Conservation (phyloP, 225 moss, liverwort and hornwort species). For the Rhytidiadelphus loreus region DNA sequence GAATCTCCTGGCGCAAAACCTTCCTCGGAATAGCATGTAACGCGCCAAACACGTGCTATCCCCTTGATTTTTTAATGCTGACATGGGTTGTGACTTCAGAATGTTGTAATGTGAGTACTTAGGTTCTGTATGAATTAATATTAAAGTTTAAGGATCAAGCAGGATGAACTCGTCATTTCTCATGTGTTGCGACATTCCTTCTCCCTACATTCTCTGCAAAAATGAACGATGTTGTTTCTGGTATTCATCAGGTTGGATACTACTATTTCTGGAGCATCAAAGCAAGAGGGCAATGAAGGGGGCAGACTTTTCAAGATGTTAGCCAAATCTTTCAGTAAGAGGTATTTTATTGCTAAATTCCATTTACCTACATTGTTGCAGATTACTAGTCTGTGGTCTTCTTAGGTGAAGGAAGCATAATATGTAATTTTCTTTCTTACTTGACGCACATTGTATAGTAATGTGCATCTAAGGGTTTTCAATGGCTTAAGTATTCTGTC, state of each 20-base stretch:
- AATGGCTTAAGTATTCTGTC: neutral
- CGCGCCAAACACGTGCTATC: neutral
- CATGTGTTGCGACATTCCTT: neutral
- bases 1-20: constrained; percentile 83
- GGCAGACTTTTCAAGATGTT: constrained; percentile 89
- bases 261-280: constrained; percentile 91
- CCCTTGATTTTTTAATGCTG: neutral
- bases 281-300: constrained; percentile 84
- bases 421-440: neutral
- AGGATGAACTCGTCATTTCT: neutral
- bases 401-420: neutral
- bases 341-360: constrained; percentile 13
- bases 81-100: neutral
- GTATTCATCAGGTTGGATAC: constrained; percentile 67
- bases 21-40: constrained; percentile 98
- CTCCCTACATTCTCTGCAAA: neutral
- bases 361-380: neutral
- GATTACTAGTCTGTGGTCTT: neutral
- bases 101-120: neutral
- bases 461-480: neutral
- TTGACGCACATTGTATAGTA: neutral
- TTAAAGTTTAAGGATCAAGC: neutral
- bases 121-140: neutral
- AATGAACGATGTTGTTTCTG: neutral
- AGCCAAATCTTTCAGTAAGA: constrained; percentile 98